Evolutionary conservation across 163 green algal species (phyloP), one percentile per base, ranked within the genome.

Genomic region (Scenedesmus sp.): DNA sequence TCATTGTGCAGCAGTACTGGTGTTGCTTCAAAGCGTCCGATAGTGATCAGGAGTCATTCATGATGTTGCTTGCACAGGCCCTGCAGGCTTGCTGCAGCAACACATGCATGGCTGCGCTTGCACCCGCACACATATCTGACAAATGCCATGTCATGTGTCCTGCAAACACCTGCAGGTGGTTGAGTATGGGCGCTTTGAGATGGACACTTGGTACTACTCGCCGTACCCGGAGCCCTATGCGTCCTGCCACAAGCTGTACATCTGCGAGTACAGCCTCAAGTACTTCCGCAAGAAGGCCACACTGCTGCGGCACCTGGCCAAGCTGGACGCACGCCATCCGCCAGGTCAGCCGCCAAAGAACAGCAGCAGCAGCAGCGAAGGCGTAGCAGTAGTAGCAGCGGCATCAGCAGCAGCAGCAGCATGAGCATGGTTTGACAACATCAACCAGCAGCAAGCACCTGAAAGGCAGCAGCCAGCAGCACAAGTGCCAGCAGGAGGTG

Each of bases 161-260:
- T 83, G 24, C 79, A 56, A 35, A 61, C 42, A 37, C 79, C 35
- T 49, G 6, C 91, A 96, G 94, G 93, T 96, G 3, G 88, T 97
- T 20, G 98, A 99, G 96, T 94, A 99, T 88, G 98, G 98, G 43
- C 96, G 95, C 80, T 98, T 97, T 90, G 95, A 98, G 93, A 99
- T 99, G 96, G 98, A 99, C 89, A 99, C 98, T 6, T 99, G 98
- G 98, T 99, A 99, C 96, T 99, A 99, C 90, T 99, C 96, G 9
- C 98, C 98, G 3, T 98, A 99, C 86, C 98, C 98, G 16, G 93
- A 97, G 81, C 93, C 93, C 10, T 97, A 97, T 90, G 93, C 93
- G 42, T 93, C 78, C 42, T 93, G 92, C 81, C 86, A 97, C 82
- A 98, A 98, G 96, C 96, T 99, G 92, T 97, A 95, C 91, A 95